Evolutionary conservation across 352 stramenopile genomes (phyloP).

Genomic region (Nothophytophthora sp.): DNA sequence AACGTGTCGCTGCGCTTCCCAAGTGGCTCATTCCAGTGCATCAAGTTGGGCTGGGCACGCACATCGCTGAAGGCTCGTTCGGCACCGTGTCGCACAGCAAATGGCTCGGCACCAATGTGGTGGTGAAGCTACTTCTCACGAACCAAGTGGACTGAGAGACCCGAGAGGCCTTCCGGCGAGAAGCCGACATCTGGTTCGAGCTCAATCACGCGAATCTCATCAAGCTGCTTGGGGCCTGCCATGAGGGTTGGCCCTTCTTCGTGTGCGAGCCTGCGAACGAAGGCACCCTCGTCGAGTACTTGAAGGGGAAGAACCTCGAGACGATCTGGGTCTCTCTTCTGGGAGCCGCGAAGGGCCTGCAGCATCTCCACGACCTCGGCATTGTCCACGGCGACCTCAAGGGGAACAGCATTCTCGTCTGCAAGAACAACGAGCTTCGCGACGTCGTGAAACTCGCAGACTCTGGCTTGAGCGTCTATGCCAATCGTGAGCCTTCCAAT

Average conservation of each 20-base stretch:
- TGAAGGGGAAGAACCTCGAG: constrained; percentile 8
- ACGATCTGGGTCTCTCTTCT: constrained; percentile 26
- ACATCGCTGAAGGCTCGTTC: no score
- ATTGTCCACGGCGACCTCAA: constrained; percentile 32
- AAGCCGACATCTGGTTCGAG: constrained; percentile 26
- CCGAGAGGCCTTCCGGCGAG: constrained; percentile 8
- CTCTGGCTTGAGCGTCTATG: constrained; percentile 22
- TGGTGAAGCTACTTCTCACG: no score
- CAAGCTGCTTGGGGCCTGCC: constrained; percentile 30
- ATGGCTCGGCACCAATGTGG: constrained; percentile 26
- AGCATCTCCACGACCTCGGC: constrained; percentile 21
- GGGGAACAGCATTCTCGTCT: constrained; percentile 38
- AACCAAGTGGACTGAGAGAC: constrained; percentile 1
- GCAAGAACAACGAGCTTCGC: constrained; percentile 14
- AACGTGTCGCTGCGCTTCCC: no score
- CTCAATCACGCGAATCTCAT: constrained; percentile 32
- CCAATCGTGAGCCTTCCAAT: not conserved
- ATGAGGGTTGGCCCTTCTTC: constrained; percentile 21
- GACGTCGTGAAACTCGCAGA: constrained; percentile 37
- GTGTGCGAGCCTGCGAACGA: constrained; percentile 22
- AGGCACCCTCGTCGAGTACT: constrained; percentile 15
- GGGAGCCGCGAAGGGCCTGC: constrained; percentile 22
- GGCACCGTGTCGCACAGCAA: constrained; percentile 16
- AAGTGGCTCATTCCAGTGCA: no score
- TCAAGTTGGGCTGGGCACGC: no score